These are phyloP conservation scores for Plectranthus barbatus DNA, from an alignment of 257 asterid genomes.

Conservation along the genomic window DNA sequence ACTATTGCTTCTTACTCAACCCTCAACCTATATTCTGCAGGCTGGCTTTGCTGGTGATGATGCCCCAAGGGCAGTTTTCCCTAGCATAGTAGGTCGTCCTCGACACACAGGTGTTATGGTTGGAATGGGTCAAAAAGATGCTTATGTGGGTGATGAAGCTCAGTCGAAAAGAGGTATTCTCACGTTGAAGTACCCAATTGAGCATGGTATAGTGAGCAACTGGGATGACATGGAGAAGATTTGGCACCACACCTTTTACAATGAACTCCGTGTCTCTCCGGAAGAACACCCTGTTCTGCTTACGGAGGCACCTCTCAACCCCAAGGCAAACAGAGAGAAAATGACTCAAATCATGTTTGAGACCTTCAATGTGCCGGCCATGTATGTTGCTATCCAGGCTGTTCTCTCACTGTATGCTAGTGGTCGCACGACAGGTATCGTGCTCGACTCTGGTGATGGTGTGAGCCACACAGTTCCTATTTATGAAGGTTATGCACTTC, in stretches of 20 bases:
- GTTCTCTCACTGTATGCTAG: slow-evolving; percentile 38
- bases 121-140: background rate
- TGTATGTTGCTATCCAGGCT: slow-evolving; percentile 39
- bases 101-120: background rate
- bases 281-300: slow-evolving; percentile 51
- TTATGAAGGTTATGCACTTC: slow-evolving; percentile 26
- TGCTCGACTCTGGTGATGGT: slow-evolving; percentile 30
- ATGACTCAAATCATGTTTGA: slow-evolving; percentile 27
- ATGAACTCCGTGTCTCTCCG: slow-evolving; percentile 51
- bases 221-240: slow-evolving; percentile 61
- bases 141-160: background rate
- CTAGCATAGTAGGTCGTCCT: background rate
- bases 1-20: too few species aligned
- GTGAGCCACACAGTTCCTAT: slow-evolving; percentile 31
- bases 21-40: background rate
- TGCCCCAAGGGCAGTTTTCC: background rate
- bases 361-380: slow-evolving; percentile 18
- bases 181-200: slow-evolving; percentile 36
- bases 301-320: slow-evolving; percentile 60
- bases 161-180: background rate
- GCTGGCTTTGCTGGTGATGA: background rate
- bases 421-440: slow-evolving; percentile 38
- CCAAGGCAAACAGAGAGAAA: slow-evolving; percentile 60
- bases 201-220: slow-evolving; percentile 46
- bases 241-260: slow-evolving; percentile 47